A percentile compares a stretch with the other conserved stretches of the same genome.
Evolutionary conservation across 2,329 filamentous ascomycete genomes (phyloP).

Genomic region (Chalara sp.): DNA sequence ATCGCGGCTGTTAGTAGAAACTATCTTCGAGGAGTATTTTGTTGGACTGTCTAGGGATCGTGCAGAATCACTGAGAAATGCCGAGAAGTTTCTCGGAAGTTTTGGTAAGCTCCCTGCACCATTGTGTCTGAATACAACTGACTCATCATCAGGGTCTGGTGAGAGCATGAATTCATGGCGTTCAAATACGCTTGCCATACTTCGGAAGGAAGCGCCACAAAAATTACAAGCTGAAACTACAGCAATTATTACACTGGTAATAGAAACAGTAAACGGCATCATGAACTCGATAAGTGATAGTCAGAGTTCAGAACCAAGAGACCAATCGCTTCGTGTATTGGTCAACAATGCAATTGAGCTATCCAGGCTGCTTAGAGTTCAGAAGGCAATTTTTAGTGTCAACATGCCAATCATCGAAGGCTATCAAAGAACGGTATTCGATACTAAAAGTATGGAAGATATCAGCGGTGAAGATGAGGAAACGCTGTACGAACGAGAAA

Average conservation of each 20-base stretch:
- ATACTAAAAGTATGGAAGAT: slow-evolving; percentile 57
- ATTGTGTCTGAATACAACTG: not conserved
- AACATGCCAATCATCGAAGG: slow-evolving; percentile 45
- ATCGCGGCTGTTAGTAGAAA: slow-evolving; percentile 51
- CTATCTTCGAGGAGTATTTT: slow-evolving; percentile 56
- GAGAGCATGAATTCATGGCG: slow-evolving; percentile 60
- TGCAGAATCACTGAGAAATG: slow-evolving; percentile 37
- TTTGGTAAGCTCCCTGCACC: slow-evolving; percentile 15
- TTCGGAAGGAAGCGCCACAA: slow-evolving; percentile 45
- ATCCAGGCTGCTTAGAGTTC: slow-evolving; percentile 47
- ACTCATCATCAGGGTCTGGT: slow-evolving; percentile 32
- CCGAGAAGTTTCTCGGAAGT: slow-evolving; percentile 17
- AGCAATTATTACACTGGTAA: slow-evolving; percentile 34
- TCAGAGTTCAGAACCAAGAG: slow-evolving; percentile 32
- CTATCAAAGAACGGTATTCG: slow-evolving; percentile 49
- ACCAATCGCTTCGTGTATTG: slow-evolving; percentile 46
- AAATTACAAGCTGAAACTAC: slow-evolving; percentile 41
- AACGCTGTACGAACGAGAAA: slow-evolving; percentile 41
- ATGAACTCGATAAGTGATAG: slow-evolving; percentile 38
- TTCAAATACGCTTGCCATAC: slow-evolving; percentile 52
- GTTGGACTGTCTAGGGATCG: slow-evolving; percentile 53
- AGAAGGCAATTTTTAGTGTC: slow-evolving; percentile 51
- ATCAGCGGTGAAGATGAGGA: slow-evolving; percentile 56
- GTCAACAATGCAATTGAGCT: slow-evolving; percentile 48
- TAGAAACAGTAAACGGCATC: slow-evolving; percentile 41